These are phyloP conservation scores for Debaryomyces udenii DNA, from an alignment of 1,139 yeast genomes.

Conservation along the genomic window DNA sequence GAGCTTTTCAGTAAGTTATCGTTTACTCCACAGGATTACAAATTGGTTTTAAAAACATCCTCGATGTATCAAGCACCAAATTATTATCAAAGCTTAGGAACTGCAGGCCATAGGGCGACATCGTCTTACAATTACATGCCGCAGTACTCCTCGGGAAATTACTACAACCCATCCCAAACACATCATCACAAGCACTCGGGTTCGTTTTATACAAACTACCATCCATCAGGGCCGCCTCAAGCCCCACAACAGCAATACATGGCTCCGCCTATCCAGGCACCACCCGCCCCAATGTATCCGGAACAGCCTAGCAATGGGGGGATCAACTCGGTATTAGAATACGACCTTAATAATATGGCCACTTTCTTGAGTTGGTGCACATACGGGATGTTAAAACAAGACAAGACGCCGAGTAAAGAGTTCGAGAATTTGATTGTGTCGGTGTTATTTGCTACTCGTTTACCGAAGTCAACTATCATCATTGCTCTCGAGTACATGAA, in stretches of 20 bases:
- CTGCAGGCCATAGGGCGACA: slow-evolving; percentile 43
- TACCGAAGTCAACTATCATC: slow-evolving; percentile 80
- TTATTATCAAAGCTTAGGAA: slow-evolving; percentile 34
- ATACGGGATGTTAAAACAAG: slow-evolving; percentile 59
- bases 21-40: slow-evolving; percentile 19
- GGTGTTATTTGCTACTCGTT: slow-evolving; percentile 84
- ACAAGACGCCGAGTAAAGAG: slow-evolving; percentile 51
- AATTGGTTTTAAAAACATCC: slow-evolving; percentile 10
- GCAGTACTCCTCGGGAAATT: slow-evolving; percentile 17
- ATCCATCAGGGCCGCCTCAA: slow-evolving; percentile 19
- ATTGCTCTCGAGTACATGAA: slow-evolving; percentile 77
- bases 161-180: slow-evolving; percentile 9
- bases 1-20: slow-evolving; percentile 51
- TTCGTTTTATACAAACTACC: slow-evolving; percentile 17
- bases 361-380: slow-evolving; percentile 71
- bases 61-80: slow-evolving; percentile 23
- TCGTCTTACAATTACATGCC: slow-evolving; percentile 33
- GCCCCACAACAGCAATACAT: slow-evolving; percentile 15
- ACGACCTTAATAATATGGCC: slow-evolving; percentile 76
- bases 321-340: slow-evolving; percentile 75
- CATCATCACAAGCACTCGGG: slow-evolving; percentile 16
- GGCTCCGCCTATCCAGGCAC: slow-evolving; percentile 18
- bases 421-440: slow-evolving; percentile 65
- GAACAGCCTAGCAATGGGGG: slow-evolving; percentile 60
- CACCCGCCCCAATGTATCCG: slow-evolving; percentile 17